phyloP scores from a whole-genome alignment of 225 moss, liverwort and hornwort species.

The Physcomitrellopsis africana region DNA sequence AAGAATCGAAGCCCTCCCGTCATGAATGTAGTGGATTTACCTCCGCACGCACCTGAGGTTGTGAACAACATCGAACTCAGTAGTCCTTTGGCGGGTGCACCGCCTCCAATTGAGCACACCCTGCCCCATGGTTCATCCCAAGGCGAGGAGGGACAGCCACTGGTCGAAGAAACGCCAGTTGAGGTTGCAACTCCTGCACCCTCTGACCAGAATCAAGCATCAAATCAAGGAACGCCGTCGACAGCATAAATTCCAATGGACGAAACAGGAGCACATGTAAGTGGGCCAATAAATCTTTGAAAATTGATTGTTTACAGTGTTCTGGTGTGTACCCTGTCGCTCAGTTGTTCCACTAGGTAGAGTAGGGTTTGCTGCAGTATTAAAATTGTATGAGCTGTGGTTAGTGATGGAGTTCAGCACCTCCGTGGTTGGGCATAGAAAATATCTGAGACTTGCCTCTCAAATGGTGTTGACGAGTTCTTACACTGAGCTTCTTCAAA shows the following conservation, averaged over 20 bases:
- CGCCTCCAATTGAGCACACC: conserved; percentile 33
- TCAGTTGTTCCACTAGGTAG: conserved; percentile 13
- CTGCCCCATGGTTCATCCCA: neutral
- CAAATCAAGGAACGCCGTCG: conserved; percentile 17
- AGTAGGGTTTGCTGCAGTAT: conserved; percentile 26
- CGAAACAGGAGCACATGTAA: conserved; percentile 33
- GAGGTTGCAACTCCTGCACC: conserved; percentile 6
- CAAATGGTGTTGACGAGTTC: too few species aligned
- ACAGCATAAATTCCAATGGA: conserved; percentile 28
- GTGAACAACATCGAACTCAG: conserved; percentile 5
- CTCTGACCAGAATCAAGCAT: conserved; percentile 3
- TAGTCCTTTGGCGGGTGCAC: conserved; percentile 23
- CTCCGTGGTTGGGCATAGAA: neutral
- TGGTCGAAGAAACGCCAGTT: conserved; percentile 14
- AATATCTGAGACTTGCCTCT: conserved; percentile 10
- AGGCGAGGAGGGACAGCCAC: conserved; percentile 14
- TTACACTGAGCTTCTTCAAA: too few species aligned
- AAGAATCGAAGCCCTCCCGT: neutral
- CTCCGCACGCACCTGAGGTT: conserved; percentile 28
- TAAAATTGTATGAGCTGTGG: neutral
- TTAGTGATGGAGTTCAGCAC: conserved; percentile 15
- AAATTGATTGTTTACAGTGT: neutral
- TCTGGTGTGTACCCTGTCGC: neutral
- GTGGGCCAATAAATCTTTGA: neutral
- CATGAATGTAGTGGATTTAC: neutral